Percentiles rank a stretch among this genome's conserved stretches.
These are phyloP conservation scores for Choiromyces venosus DNA, from an alignment of 495 filamentous ascomycete species.

Conservation along the genomic window DNA sequence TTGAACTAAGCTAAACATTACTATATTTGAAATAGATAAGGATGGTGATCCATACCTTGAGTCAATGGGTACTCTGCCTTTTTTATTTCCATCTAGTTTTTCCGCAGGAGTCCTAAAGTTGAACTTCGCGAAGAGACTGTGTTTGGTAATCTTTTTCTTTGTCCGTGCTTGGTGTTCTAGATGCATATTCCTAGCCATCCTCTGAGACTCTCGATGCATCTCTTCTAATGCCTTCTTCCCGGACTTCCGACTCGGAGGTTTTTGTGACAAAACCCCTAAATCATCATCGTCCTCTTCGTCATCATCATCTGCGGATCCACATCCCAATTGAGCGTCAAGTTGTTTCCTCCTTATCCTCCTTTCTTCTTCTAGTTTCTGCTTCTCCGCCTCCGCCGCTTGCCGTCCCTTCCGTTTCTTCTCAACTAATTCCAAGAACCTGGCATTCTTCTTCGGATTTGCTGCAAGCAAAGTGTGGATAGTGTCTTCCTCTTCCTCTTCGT, in stretches of 20 bases:
- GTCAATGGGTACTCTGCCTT: slow-evolving; percentile 21
- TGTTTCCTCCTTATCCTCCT: slow-evolving; percentile 35
- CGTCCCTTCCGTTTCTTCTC: slow-evolving; percentile 66
- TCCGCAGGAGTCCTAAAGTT: slow-evolving; percentile 53
- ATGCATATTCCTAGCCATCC: slow-evolving; percentile 82
- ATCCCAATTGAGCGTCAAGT: slow-evolving; percentile 32
- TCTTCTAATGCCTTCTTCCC: slow-evolving; percentile 96
- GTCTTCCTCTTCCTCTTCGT: slow-evolving; percentile 42
- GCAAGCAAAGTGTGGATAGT: slow-evolving; percentile 49
- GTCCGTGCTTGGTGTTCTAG: slow-evolving; percentile 83
- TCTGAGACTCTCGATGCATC: slow-evolving; percentile 82
- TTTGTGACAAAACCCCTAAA: slow-evolving; percentile 56
- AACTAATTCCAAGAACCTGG: slow-evolving; percentile 62
- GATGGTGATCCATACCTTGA: slow-evolving; percentile 15
- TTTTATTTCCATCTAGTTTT: neutral
- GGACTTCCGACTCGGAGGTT: slow-evolving; percentile 72
- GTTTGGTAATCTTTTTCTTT: slow-evolving; percentile 85
- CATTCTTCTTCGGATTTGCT: slow-evolving; percentile 48
- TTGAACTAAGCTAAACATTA: slow-evolving; percentile 6
- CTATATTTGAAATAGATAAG: neutral
- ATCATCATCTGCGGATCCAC: slow-evolving; percentile 31
- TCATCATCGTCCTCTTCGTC: slow-evolving; percentile 50
- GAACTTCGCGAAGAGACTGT: slow-evolving; percentile 77
- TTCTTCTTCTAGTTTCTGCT: slow-evolving; percentile 38
- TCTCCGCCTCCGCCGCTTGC: slow-evolving; percentile 51